Evolutionary conservation across 495 filamentous ascomycete species (phyloP).

Genomic region (Chlorociboria aeruginascens): DNA sequence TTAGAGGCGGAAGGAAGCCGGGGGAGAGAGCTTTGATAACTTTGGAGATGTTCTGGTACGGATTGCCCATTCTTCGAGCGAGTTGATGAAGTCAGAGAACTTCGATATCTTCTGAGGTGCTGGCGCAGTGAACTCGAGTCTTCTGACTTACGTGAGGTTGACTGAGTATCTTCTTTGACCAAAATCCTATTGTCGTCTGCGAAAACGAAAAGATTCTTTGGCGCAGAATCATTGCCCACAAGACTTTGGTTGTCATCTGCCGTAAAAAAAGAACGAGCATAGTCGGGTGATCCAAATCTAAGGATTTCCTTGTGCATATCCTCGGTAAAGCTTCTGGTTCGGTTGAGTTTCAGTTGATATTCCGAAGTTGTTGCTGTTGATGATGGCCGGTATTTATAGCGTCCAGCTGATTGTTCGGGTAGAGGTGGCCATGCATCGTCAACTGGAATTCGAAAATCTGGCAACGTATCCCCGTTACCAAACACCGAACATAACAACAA

Average conservation of each 20-base stretch:
- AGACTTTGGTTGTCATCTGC: not conserved
- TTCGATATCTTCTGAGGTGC: no score
- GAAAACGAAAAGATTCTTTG: no score
- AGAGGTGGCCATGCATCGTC: conserved; percentile 7
- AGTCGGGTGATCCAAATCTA: not conserved
- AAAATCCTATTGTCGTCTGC: no score
- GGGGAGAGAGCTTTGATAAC: no score
- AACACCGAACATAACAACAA: conserved; percentile 4
- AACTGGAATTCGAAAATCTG: not conserved
- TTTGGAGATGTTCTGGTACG: no score
- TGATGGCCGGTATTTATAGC: not conserved
- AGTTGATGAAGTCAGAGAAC: no score
- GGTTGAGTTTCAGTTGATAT: not conserved
- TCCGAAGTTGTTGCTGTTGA: not conserved
- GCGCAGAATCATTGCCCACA: not conserved
- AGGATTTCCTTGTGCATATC: conserved; percentile 2
- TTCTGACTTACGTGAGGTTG: no score
- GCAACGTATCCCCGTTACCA: not conserved
- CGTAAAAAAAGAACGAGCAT: not conserved
- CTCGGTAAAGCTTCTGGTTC: not conserved
- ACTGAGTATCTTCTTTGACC: no score
- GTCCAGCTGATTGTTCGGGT: not conserved
- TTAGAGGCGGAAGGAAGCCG: no score
- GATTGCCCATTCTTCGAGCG: no score
- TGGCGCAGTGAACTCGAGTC: no score